Evolutionary conservation across 2,329 filamentous ascomycete species (phyloP).

Genomic region (Microsporum ferrugineum): DNA sequence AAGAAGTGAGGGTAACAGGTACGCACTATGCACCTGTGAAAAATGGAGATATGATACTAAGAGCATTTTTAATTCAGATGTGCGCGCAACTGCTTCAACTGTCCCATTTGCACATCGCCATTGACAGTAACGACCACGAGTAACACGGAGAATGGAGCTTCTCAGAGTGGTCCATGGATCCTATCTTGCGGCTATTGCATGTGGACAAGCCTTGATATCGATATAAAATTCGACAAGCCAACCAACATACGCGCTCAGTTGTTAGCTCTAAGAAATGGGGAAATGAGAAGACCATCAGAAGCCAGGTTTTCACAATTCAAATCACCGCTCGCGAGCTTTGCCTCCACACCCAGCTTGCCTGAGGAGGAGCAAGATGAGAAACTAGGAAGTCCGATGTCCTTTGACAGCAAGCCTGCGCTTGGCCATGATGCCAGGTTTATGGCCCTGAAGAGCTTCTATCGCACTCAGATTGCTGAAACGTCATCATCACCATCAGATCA

Average conservation of each 20-base stretch:
- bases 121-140: constrained; percentile 64
- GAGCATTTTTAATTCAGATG: constrained; percentile 48
- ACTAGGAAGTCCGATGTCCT: constrained; percentile 18
- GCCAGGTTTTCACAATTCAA: constrained; percentile 22
- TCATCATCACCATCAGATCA: constrained; percentile 42
- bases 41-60: background rate
- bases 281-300: constrained; percentile 30
- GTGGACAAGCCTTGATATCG: constrained; percentile 84
- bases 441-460: constrained; percentile 69
- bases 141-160: constrained; percentile 33
- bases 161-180: constrained; percentile 53
- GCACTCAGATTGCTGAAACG: constrained; percentile 58
- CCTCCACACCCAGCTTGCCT: constrained; percentile 19
- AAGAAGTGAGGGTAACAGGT: constrained; percentile 88
- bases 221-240: constrained; percentile 78
- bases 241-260: constrained; percentile 78
- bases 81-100: constrained; percentile 90
- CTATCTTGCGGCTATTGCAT: constrained; percentile 82
- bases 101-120: constrained; percentile 74
- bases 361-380: constrained; percentile 20
- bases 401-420: constrained; percentile 32
- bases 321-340: constrained; percentile 28
- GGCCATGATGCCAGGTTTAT: constrained; percentile 59
- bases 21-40: constrained; percentile 21
- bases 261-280: constrained; percentile 50